Evolutionary conservation across 148 eudicot genomes (phyloP).

Genomic region (Pouteria glomerata): DNA sequence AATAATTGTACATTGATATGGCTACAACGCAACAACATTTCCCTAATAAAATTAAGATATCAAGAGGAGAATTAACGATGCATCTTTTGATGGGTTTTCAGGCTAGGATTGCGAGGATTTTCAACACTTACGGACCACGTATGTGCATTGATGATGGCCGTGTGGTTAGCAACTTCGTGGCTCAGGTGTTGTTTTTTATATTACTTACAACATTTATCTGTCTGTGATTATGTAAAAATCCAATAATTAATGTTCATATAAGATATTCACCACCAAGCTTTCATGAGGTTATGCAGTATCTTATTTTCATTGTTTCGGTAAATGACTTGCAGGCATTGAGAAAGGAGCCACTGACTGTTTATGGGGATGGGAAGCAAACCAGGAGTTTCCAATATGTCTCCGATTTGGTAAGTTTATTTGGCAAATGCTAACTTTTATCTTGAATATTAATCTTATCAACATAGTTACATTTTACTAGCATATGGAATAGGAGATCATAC

Average conservation of each 20-base stretch:
- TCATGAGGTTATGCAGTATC: not conserved
- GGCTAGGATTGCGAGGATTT: slow-evolving; percentile 61
- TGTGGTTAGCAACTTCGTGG: slow-evolving; percentile 70
- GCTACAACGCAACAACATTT: not conserved
- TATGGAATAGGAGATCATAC: too few species aligned
- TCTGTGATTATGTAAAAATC: not conserved
- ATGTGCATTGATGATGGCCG: slow-evolving; percentile 69
- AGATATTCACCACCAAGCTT: too few species aligned
- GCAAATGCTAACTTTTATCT: not conserved
- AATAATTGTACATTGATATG: too few species aligned
- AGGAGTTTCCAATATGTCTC: slow-evolving; percentile 92
- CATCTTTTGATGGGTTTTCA: slow-evolving; percentile 5
- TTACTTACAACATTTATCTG: not conserved
- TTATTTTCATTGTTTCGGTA: not conserved
- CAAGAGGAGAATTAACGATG: too few species aligned
- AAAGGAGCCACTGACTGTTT: slow-evolving; percentile 90
- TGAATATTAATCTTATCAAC: not conserved
- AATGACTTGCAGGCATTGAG: slow-evolving; percentile 56
- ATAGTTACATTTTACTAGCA: too few species aligned
- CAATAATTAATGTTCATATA: too few species aligned
- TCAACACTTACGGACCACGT: slow-evolving; percentile 61
- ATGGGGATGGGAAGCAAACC: slow-evolving; percentile 96
- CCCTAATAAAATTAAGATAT: too few species aligned
- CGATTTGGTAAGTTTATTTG: slow-evolving; percentile 90
- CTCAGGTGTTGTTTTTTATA: slow-evolving; percentile 38